phyloP scores from a whole-genome alignment of 2,329 filamentous ascomycete genomes.

The Fusarium verrucosum region DNA sequence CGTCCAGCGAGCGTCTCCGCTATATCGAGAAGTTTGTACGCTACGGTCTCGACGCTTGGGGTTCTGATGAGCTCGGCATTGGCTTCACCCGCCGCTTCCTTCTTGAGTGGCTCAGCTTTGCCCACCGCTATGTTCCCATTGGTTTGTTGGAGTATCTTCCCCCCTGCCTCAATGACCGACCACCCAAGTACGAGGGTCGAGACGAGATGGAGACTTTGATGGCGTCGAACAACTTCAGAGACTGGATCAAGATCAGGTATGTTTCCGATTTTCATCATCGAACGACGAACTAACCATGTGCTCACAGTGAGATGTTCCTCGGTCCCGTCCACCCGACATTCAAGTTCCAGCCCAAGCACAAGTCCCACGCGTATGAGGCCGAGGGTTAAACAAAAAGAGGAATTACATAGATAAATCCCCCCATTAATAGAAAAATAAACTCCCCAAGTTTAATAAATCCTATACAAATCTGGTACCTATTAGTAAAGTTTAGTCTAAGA shows the following conservation, averaged over 20 bases:
- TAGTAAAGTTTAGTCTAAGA: too few species aligned
- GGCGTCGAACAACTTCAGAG: slow-evolving; percentile 88
- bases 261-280: slow-evolving; percentile 44
- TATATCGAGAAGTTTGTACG: slow-evolving; percentile 90
- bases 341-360: slow-evolving; percentile 97
- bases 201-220: slow-evolving; percentile 95
- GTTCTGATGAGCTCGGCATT: slow-evolving; percentile 91
- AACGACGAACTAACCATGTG: slow-evolving; percentile 19
- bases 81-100: slow-evolving; percentile 91
- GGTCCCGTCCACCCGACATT: slow-evolving; percentile 90
- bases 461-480: too few species aligned
- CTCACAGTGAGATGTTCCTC: slow-evolving; percentile 90
- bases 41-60: slow-evolving; percentile 94
- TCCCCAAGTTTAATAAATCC: too few species aligned
- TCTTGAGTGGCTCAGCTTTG: slow-evolving; percentile 95
- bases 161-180: slow-evolving; percentile 86
- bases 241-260: slow-evolving; percentile 99
- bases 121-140: slow-evolving; percentile 88
- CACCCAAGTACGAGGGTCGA: slow-evolving; percentile 82
- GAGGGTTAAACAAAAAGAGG: slow-evolving; percentile 65
- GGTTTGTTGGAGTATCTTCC: slow-evolving; percentile 89
- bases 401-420: too few species aligned
- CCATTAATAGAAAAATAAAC: too few species aligned
- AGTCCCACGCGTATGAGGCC: slow-evolving; percentile 88
- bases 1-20: slow-evolving; percentile 81